Conservation (phyloP, 495 filamentous ascomycete species). For the Friedmanniomyces simplex region DNA sequence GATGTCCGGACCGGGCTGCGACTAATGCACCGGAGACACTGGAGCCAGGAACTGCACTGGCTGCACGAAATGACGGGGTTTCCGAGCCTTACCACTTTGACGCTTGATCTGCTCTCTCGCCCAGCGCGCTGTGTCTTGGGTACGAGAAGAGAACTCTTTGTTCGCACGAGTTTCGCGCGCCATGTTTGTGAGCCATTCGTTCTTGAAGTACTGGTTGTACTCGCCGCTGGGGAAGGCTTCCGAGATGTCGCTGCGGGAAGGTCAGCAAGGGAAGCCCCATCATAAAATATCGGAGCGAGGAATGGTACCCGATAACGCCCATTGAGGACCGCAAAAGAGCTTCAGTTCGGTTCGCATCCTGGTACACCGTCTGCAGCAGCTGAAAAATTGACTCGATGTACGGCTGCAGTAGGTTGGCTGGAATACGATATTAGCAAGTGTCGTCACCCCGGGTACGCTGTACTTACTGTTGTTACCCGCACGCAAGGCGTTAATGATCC, state of each 20-base stretch:
- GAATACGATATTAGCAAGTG: slow-evolving; percentile 18
- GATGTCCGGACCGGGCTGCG: neutral
- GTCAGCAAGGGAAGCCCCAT: neutral
- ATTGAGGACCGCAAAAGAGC: slow-evolving; percentile 82
- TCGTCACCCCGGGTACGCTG: neutral
- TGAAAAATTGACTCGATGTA: slow-evolving; percentile 84
- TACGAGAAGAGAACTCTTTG: slow-evolving; percentile 69
- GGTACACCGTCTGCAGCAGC: slow-evolving; percentile 68
- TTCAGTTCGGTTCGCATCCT: slow-evolving; percentile 80
- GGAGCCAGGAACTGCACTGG: neutral
- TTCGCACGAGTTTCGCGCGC: slow-evolving; percentile 80
- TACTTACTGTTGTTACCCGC: slow-evolving; percentile 58
- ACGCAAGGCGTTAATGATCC: slow-evolving; percentile 89
- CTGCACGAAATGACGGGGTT: neutral
- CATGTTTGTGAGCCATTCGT: slow-evolving; percentile 79
- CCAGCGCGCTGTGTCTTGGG: slow-evolving; percentile 91
- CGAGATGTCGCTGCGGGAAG: slow-evolving; percentile 64
- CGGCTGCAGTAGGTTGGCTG: slow-evolving; percentile 55
- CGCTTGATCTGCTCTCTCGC: slow-evolving; percentile 94
- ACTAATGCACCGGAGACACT: neutral
- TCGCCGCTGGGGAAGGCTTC: slow-evolving; percentile 89
- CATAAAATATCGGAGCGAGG: neutral
- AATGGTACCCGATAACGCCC: slow-evolving; percentile 78
- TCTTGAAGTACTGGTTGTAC: slow-evolving; percentile 67
- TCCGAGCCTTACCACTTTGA: slow-evolving; percentile 48